Percentiles rank a stretch among this genome's conserved stretches.
These are phyloP conservation scores for Tulasnella sp. DNA, from an alignment of 768 basidiomycete species.

Conservation along the genomic window DNA sequence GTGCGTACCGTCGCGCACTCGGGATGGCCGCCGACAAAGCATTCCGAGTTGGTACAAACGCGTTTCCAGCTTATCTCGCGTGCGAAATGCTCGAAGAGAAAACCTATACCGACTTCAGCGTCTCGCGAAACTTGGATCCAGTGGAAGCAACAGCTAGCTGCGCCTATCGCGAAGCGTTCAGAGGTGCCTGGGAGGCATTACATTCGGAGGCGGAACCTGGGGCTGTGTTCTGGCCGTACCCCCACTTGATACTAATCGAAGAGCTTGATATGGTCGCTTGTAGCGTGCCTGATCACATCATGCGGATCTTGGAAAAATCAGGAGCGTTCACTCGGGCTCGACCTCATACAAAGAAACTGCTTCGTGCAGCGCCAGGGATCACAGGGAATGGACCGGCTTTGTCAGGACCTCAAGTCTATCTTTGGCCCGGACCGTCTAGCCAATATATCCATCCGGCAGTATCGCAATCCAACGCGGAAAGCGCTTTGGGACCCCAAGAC, in stretches of 20 bases:
- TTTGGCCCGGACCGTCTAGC: background rate
- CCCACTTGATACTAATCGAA: conserved; percentile 16
- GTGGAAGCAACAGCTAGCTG: background rate
- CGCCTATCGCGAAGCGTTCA: background rate
- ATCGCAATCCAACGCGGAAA: background rate
- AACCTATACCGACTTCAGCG: background rate
- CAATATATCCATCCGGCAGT: background rate
- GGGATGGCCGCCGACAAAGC: background rate
- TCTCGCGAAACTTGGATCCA: background rate
- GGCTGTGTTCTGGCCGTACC: background rate
- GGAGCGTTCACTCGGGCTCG: conserved; percentile 15
- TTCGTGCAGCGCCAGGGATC: background rate
- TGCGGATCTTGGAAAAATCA: conserved; percentile 14
- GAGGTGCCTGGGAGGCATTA: background rate
- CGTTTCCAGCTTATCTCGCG: background rate
- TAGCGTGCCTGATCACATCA: conserved; percentile 12
- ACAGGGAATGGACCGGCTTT: background rate
- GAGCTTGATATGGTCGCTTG: conserved; percentile 17
- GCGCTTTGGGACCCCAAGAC: background rate
- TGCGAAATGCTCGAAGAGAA: background rate
- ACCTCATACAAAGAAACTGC: conserved; percentile 13
- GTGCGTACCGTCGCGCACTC: background rate
- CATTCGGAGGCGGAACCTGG: background rate
- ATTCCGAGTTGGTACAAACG: background rate
- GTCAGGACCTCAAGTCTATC: background rate